Evolutionary conservation across 805 yeast genomes (phyloP), one percentile per base, ranked within the genome.

Genomic region (Starmerella gropengiesseri): DNA sequence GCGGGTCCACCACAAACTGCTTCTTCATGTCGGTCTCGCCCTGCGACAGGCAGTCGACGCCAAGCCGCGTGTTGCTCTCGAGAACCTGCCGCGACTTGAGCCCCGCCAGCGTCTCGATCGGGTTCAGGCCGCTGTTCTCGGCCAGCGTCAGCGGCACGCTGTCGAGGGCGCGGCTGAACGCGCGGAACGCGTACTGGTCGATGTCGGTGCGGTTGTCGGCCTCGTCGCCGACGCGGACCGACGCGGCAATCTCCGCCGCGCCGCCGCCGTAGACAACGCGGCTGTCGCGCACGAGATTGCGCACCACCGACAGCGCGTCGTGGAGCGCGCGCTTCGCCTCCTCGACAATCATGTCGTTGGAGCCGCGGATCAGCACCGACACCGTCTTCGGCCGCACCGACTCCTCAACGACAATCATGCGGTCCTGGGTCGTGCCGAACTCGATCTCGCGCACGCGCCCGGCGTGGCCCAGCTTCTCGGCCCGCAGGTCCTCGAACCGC

Each of bases 191-290:
- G 61, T 91, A 91, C 68, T 93, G 98, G 57, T 89, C 96, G 50
- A 89, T 89, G 45, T 97, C 97, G 55, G 78, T 78, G 64, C 83
- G 94, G 58, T 75, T 77, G 62, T 89, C 95, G 38, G 97, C 96
- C 51, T 81, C 94, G 38, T 80, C 83, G 44, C 85, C 70, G 13
- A 91, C 94, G 14, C 91, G 93, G 54, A 91, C 66, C 12, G 97
- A 86, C 69, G 94, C 81, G 2, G 95, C 73, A 41, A 91, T 78
- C 67, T 91, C 99, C 28, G 97, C 93, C 18, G 98, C 94, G 53
- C 99, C 99, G 55, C 99, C 99, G 50, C 99, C 99, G 59, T 91
- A 91, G n/a, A 93, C 96, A 35, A 91, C 84, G 62, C 95, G 75
- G 60, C 77, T 80, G 62, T 93, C 97, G 56, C 79, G 76, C 40